Evolutionary conservation across 2,329 filamentous ascomycete genomes (phyloP).

Genomic region (Verticillium klebahnii): DNA sequence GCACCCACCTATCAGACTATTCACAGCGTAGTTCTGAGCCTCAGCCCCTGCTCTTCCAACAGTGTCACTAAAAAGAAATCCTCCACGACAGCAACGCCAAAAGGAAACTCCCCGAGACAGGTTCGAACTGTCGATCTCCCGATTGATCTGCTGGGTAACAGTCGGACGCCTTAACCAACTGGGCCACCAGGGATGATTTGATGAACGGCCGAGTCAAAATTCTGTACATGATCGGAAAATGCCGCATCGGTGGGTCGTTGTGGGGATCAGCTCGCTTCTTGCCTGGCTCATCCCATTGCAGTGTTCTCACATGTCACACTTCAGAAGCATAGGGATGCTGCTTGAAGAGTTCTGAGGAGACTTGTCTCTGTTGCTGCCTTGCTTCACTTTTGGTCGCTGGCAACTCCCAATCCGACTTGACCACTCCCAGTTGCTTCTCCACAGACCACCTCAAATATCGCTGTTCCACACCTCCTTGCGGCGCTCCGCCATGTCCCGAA

Average conservation of each 20-base stretch:
- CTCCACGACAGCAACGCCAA: neutral
- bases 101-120: neutral
- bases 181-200: slow-evolving; percentile 1
- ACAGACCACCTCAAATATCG: neutral
- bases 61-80: neutral
- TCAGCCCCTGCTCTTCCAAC: neutral
- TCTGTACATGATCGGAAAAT: neutral
- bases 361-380: no score
- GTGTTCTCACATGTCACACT: no score
- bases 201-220: neutral
- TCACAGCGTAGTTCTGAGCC: no score
- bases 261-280: no score
- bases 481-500: slow-evolving; percentile 4
- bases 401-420: no score
- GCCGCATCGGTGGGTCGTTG: neutral
- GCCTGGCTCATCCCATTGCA: no score
- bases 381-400: no score
- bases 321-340: no score
- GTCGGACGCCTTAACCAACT: slow-evolving; percentile 2
- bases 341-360: no score
- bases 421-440: no score
- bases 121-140: slow-evolving; percentile 3
- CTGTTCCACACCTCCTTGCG: slow-evolving; percentile 5
- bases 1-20: no score
- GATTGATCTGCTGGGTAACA: neutral